Base-by-base conservation (phyloP, 768 basidiomycete species). In the Lentinula sp. region DNA sequence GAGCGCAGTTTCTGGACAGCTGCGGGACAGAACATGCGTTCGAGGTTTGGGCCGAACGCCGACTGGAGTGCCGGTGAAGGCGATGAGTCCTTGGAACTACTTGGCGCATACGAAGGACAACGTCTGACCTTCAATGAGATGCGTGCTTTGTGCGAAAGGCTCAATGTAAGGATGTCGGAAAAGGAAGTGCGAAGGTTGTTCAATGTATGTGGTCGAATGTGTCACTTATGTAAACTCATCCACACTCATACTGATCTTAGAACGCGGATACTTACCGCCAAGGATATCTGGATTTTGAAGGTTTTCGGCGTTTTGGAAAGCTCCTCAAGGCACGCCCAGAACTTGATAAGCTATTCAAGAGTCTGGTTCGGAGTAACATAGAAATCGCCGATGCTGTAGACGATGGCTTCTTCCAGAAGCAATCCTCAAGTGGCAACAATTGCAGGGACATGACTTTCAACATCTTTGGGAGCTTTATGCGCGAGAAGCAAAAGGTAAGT, bases 291-390 rank as follows among this genome's bases (percentile, higher is more conserved):
- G 85, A 93, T 69, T 94, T 94, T 67, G 63, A 77, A 1, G 87
- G 86, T 59, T 98, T 96, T 70, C 87, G 90, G 64, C 78, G 75
- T 13, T 94, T 98, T 63, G 89, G 95, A 64, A 90, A 87, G 68
- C 71, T 86, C 35, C 81, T 97, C 61, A 95, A 94, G 70, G 79
- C 81, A 18, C 85, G 96, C 16, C 87, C 90, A 0, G 96, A 98
- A 54, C 71, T 98, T 1, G 86, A 90, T 57, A 68, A 76, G 0
- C 72, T 97, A 8, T 89, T 87, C 71, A 71, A 70, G 48, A 37
- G 15, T 16, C 8, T 56, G 55, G 28, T 56, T 4, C 55, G 23
- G 41, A 23, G 15, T 28, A 41, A 33, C 15, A 2, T 16, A 2
- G 18, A 43, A 13, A 15, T 6, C 41, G 15, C 20, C 23, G 41